phyloP scores from a whole-genome alignment of 495 filamentous ascomycete species.

The Chaetomium fimeti region DNA sequence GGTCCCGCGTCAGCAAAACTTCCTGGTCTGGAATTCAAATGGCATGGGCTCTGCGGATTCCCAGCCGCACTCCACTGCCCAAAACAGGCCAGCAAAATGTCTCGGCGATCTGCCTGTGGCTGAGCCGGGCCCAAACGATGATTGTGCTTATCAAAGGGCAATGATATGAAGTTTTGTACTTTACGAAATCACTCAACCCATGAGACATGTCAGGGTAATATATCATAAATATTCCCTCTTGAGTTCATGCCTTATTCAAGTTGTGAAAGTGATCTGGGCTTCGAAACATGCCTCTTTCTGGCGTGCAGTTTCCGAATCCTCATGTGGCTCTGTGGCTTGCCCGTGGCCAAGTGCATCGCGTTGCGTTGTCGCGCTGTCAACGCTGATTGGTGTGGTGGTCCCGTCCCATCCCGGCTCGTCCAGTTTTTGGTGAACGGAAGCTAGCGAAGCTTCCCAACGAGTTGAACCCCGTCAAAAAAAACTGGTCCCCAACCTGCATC shows the following conservation, averaged over 20 bases:
- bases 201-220: too few relatives aligned
- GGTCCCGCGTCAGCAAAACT: not conserved
- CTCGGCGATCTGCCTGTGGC: not conserved
- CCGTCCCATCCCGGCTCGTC: conserved; percentile 24
- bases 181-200: too few relatives aligned
- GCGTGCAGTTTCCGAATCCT: not conserved
- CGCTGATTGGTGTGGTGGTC: conserved; percentile 17
- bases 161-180: too few relatives aligned
- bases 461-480: conserved; percentile 38
- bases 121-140: not conserved
- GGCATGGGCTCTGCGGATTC: not conserved
- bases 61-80: not conserved
- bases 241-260: too few relatives aligned
- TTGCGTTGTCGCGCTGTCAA: not conserved
- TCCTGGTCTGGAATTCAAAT: not conserved
- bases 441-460: conserved; percentile 34
- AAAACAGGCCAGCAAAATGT: not conserved
- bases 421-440: conserved; percentile 31
- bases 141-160: too few relatives aligned
- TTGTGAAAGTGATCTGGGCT: too few relatives aligned
- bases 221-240: too few relatives aligned
- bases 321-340: not conserved
- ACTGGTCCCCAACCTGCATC: conserved; percentile 30
- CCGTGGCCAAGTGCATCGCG: not conserved
- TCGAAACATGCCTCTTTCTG: too few relatives aligned